Evolutionary conservation across 495 filamentous ascomycete genomes (phyloP).

Genomic region (Rhypophila decipiens): DNA sequence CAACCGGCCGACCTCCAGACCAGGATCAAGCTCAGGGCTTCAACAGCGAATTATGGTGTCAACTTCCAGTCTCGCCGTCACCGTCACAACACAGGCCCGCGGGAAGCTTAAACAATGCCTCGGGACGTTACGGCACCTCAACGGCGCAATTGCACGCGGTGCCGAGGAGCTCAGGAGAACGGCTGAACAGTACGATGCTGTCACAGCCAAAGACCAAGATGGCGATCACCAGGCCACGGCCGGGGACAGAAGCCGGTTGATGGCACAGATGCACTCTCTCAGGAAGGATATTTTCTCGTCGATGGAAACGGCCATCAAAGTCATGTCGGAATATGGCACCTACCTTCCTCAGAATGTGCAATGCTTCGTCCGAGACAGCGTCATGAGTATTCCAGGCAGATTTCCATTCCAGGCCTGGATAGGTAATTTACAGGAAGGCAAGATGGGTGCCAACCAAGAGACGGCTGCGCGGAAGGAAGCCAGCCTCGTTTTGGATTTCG

Average conservation of each 20-base stretch:
- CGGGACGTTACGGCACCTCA: neutral
- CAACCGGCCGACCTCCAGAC: slow-evolving; percentile 8
- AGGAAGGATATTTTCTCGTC: slow-evolving; percentile 70
- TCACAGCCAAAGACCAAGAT: no score
- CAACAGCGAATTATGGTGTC: slow-evolving; percentile 67
- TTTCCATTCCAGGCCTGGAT: slow-evolving; percentile 55
- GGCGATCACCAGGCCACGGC: neutral
- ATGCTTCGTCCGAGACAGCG: slow-evolving; percentile 66
- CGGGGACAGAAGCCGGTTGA: slow-evolving; percentile 17
- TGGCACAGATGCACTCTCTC: slow-evolving; percentile 59
- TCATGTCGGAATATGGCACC: slow-evolving; percentile 77
- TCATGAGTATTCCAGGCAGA: slow-evolving; percentile 70
- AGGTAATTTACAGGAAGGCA: slow-evolving; percentile 42
- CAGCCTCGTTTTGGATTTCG: slow-evolving; percentile 65
- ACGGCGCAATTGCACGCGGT: neutral
- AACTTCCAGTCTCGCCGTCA: slow-evolving; percentile 76
- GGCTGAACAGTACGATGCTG: neutral
- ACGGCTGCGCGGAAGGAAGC: slow-evolving; percentile 45
- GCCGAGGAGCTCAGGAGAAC: neutral
- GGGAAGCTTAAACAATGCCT: neutral
- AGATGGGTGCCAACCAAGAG: slow-evolving; percentile 28
- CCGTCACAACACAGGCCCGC: slow-evolving; percentile 66
- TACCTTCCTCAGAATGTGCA: slow-evolving; percentile 80
- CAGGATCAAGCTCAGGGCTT: slow-evolving; percentile 19
- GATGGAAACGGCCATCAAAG: slow-evolving; percentile 67